Conservation (phyloP, 495 filamentous ascomycete species). For the Daldinia concentrica region DNA sequence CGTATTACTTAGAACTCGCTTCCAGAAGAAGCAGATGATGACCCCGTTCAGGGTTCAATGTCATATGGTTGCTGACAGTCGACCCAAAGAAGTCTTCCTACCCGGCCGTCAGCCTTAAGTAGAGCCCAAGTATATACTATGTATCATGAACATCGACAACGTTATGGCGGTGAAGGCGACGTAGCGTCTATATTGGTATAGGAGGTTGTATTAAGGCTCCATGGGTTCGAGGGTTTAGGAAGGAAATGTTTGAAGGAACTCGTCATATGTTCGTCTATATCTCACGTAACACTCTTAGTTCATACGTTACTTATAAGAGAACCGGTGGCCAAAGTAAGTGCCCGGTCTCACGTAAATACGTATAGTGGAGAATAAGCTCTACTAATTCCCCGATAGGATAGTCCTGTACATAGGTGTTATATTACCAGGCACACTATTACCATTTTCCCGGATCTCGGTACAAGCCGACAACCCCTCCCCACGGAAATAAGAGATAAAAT, state of each 20-base stretch:
- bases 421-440: constrained; percentile 1
- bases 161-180: background rate
- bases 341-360: background rate
- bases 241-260: background rate
- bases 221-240: constrained; percentile 1
- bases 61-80: constrained; percentile 16
- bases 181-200: background rate
- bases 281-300: constrained; percentile 4
- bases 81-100: background rate
- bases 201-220: constrained; percentile 1
- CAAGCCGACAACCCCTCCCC: background rate
- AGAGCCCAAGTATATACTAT: constrained; percentile 20
- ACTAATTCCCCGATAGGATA: constrained; percentile 1
- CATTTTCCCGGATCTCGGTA: constrained; percentile 1
- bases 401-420: background rate
- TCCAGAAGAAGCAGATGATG: constrained; percentile 21
- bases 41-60: constrained; percentile 3
- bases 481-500: background rate
- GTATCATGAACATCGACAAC: constrained; percentile 19
- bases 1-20: constrained; percentile 15
- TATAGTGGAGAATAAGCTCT: constrained; percentile 3
- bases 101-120: constrained; percentile 12
- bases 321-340: background rate
- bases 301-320: background rate
- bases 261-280: background rate